Evolutionary conservation across 306 rosid genomes (phyloP), one percentile per base, ranked within the genome.

Genomic region (Lathyrus aphaca): DNA sequence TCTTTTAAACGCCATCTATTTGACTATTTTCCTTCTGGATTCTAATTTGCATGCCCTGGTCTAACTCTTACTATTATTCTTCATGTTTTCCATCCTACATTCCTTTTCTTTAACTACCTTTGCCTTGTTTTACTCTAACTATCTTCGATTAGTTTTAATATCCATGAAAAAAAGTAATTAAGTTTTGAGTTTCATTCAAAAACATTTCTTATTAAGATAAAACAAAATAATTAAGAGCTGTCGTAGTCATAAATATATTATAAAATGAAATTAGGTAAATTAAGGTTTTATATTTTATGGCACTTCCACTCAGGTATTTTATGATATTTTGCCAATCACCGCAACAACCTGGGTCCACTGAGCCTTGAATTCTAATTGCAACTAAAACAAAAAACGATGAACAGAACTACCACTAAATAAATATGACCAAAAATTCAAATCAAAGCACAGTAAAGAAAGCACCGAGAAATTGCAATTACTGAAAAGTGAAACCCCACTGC

Each of bases 21-120:
- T 63, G 80, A 78, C 75, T 62, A 23, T 43, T 56, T 80, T 71
- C 15, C 55, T 66, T 75, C 67, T 38, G 11, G 46, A 73, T 10
- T 13, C 62, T 40, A 9, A 3, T 17, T 61, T 62, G 63, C 27
- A 19, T 25, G 30, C n/a, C 7, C 14, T 19, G 0, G 15, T 10
- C 9, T 0, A 38, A 14, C 39, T 10, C 9, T 0, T 46, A 14
- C 39, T 10, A 29, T 39, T 3, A 50, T 46, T 46, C 13, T 6
- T 13, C n/a, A 6, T 4, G 21, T 19, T 15, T 14, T 54, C 12
- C 67, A 4, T 59, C 10, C 48, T 21, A 4, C 53, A 45, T 1
- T 21, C 15, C 55, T 64, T 13, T 32, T 5, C 37, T 5, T 32
- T 6, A 32, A 25, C 29, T 8, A 13, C 49, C 11, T 11, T 30